Evolutionary conservation across 108 stramenopile species (phyloP).

Genomic region (Pseudonitzschia multiseries): DNA sequence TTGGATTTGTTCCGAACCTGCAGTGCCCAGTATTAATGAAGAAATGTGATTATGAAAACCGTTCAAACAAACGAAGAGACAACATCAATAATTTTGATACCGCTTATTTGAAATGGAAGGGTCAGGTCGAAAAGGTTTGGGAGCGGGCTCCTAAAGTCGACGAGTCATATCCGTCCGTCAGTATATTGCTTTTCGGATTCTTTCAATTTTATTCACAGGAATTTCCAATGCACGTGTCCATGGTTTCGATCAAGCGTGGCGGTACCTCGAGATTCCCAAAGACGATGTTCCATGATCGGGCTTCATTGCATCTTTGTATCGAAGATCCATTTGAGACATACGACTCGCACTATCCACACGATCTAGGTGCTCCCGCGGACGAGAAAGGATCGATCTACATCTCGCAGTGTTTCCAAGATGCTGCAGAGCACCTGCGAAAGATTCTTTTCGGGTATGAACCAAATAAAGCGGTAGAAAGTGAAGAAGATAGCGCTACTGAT

Average conservation of each 20-base stretch:
- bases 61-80: conserved; percentile 46
- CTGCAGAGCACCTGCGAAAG: conserved; percentile 21
- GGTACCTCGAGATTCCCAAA: conserved; percentile 26
- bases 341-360: conserved; percentile 72
- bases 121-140: conserved; percentile 42
- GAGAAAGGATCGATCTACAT: conserved; percentile 50
- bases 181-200: conserved; percentile 67
- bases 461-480: too few relatives aligned
- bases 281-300: conserved; percentile 44
- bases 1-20: conserved; percentile 68
- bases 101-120: conserved; percentile 48
- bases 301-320: conserved; percentile 45
- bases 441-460: conserved; percentile 18
- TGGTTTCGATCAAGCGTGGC: conserved; percentile 61
- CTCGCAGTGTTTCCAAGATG: conserved; percentile 14
- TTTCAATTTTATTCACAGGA: conserved; percentile 64
- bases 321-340: conserved; percentile 89
- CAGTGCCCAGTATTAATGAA: conserved; percentile 56
- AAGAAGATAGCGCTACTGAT: neutral
- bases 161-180: conserved; percentile 33
- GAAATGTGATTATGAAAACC: conserved; percentile 25
- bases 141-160: conserved; percentile 24
- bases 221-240: conserved; percentile 44
- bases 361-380: conserved; percentile 59
- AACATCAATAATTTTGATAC: conserved; percentile 64